phyloP scores from a whole-genome alignment of 192 early-diverging fungal genomes.

The Geosiphon pyriformis region DNA sequence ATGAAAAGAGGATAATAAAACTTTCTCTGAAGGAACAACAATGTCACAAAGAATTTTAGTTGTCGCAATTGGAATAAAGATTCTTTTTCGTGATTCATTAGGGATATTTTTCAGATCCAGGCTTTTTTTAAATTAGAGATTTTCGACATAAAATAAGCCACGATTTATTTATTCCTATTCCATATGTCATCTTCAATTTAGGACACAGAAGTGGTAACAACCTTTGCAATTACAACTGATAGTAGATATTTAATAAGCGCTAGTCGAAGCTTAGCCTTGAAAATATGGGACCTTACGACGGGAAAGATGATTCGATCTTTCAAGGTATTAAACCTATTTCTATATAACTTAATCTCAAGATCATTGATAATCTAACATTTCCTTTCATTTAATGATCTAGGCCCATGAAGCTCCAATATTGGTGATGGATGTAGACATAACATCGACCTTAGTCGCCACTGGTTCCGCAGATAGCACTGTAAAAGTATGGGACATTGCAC shows the following conservation, averaged over 20 bases:
- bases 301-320: conserved; percentile 57
- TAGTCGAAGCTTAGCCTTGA: conserved; percentile 72
- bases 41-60: no score
- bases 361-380: background rate
- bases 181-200: conserved; percentile 7
- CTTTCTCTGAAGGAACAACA: no score
- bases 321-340: conserved; percentile 38
- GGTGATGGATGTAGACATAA: conserved; percentile 83
- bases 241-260: conserved; percentile 72
- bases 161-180: background rate
- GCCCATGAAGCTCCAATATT: conserved; percentile 92
- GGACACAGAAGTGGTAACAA: conserved; percentile 85
- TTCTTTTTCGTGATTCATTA: no score
- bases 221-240: conserved; percentile 79
- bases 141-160: no score
- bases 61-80: no score
- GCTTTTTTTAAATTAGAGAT: no score
- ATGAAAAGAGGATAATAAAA: no score
- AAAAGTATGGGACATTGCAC: conserved; percentile 93
- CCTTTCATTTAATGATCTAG: conserved; percentile 28
- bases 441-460: conserved; percentile 91
- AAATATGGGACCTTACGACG: conserved; percentile 69
- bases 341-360: background rate
- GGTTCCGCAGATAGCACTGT: conserved; percentile 94
- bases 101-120: no score